Evolutionary conservation across 805 yeast species (phyloP).

Genomic region (Blastobotrys attinorum): DNA sequence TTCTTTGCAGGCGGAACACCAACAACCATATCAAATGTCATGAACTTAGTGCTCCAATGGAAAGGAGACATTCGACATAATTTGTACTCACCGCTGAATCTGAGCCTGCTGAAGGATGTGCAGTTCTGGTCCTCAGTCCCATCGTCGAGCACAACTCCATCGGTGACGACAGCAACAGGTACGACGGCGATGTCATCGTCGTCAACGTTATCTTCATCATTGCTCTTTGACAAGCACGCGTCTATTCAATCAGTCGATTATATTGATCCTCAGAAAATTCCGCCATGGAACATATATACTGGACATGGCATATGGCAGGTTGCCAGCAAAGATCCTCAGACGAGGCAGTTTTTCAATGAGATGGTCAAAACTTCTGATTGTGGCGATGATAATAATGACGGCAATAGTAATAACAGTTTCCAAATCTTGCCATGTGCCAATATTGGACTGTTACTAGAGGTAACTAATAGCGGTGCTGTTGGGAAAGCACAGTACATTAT

Average conservation of each 20-base stretch:
- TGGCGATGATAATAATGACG: not conserved
- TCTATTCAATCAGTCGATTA: not conserved
- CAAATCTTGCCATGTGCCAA: too few relatives aligned
- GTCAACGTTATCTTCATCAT: not conserved
- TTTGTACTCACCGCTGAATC: not conserved
- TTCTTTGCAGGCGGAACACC: too few relatives aligned
- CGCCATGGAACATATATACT: slow-evolving; percentile 12
- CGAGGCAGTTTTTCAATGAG: slow-evolving; percentile 9
- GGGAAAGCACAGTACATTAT: not conserved
- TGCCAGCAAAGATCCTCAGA: slow-evolving; percentile 1
- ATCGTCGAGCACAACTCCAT: not conserved
- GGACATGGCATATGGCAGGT: slow-evolving; percentile 13
- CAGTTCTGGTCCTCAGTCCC: not conserved
- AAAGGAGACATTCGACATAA: not conserved
- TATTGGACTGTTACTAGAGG: not conserved
- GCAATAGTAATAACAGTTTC: not conserved
- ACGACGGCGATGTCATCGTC: not conserved
- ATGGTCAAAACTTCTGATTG: slow-evolving; percentile 6
- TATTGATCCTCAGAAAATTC: slow-evolving; percentile 10
- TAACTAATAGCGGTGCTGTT: not conserved
- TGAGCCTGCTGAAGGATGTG: not conserved
- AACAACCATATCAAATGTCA: too few relatives aligned
- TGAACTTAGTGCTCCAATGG: not conserved
- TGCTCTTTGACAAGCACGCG: not conserved
- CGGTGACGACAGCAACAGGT: not conserved